These are phyloP conservation scores for Stachybotrys chartarum DNA, from an alignment of 2,329 filamentous ascomycete genomes.

Conservation along the genomic window DNA sequence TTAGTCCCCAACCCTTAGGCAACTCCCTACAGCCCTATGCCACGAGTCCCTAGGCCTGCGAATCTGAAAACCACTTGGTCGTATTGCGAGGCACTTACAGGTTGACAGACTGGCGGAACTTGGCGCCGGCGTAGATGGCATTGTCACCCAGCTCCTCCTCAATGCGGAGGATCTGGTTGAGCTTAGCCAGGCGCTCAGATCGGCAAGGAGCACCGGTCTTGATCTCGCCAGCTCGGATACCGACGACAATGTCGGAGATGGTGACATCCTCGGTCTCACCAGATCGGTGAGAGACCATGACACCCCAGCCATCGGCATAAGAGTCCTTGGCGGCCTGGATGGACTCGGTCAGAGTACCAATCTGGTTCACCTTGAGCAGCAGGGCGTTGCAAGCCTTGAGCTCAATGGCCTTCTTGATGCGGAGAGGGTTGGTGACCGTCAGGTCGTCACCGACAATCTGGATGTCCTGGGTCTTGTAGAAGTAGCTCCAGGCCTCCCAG, in stretches of 20 bases:
- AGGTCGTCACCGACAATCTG: slow-evolving; percentile 98
- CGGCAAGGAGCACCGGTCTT: slow-evolving; percentile 96
- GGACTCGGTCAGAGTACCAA: slow-evolving; percentile 96
- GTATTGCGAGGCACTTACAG: slow-evolving; percentile 45
- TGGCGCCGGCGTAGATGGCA: slow-evolving; percentile 83
- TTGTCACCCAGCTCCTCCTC: slow-evolving; percentile 96
- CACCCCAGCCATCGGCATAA: slow-evolving; percentile 90
- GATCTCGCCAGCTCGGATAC: slow-evolving; percentile 95
- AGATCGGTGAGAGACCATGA: slow-evolving; percentile 99
- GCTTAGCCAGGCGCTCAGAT: slow-evolving; percentile 97
- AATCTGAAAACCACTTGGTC: not conserved
- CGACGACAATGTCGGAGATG: slow-evolving; percentile 95
- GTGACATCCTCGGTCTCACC: slow-evolving; percentile 99
- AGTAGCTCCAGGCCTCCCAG: slow-evolving; percentile 99
- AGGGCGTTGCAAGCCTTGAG: slow-evolving; percentile 98
- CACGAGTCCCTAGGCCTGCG: not conserved
- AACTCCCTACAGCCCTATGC: not conserved
- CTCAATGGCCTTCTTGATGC: slow-evolving; percentile 99
- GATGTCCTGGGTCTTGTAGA: slow-evolving; percentile 98
- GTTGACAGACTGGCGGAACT: slow-evolving; percentile 88
- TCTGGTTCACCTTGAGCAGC: slow-evolving; percentile 99
- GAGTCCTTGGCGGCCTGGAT: slow-evolving; percentile 99
- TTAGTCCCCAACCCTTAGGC: not conserved
- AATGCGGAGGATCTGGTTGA: slow-evolving; percentile 99
- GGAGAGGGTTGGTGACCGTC: slow-evolving; percentile 97